These are phyloP conservation scores for Diatrype stigma DNA, from an alignment of 2,329 filamentous ascomycete genomes.

Conservation along the genomic window DNA sequence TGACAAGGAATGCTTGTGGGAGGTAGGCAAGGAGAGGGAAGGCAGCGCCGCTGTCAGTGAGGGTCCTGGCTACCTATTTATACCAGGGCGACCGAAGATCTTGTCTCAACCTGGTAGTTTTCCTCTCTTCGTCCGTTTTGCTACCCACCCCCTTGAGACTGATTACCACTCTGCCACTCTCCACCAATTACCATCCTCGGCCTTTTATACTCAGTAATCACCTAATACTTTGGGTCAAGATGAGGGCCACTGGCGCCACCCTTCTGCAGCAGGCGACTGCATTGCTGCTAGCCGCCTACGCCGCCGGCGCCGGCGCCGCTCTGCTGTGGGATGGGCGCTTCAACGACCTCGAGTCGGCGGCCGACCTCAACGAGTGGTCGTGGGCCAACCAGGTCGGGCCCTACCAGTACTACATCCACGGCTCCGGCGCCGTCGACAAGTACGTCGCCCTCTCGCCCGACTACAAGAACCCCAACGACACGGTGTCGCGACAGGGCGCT, in stretches of 20 bases:
- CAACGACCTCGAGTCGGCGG: conserved; percentile 46
- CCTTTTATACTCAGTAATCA: too few relatives aligned
- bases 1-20: too few relatives aligned
- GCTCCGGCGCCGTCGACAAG: conserved; percentile 46
- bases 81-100: background rate
- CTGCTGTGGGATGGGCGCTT: conserved; percentile 59
- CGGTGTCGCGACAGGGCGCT: conserved; percentile 57
- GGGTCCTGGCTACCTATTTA: background rate
- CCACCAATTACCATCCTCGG: too few relatives aligned
- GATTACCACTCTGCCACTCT: too few relatives aligned
- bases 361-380: conserved; percentile 55
- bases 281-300: conserved; percentile 14
- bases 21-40: too few relatives aligned
- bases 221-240: too few relatives aligned
- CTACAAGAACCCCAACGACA: conserved; percentile 65
- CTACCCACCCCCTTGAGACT: background rate
- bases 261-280: conserved; percentile 8
- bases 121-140: background rate
- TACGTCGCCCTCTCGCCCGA: conserved; percentile 59
- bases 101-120: background rate
- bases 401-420: conserved; percentile 77
- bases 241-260: conserved; percentile 18
- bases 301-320: conserved; percentile 35
- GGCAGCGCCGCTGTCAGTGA: too few relatives aligned
- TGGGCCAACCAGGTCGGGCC: conserved; percentile 60